phyloP scores from a whole-genome alignment of 225 moss, liverwort and hornwort genomes.

The Pseudisothecium myosuroides region DNA sequence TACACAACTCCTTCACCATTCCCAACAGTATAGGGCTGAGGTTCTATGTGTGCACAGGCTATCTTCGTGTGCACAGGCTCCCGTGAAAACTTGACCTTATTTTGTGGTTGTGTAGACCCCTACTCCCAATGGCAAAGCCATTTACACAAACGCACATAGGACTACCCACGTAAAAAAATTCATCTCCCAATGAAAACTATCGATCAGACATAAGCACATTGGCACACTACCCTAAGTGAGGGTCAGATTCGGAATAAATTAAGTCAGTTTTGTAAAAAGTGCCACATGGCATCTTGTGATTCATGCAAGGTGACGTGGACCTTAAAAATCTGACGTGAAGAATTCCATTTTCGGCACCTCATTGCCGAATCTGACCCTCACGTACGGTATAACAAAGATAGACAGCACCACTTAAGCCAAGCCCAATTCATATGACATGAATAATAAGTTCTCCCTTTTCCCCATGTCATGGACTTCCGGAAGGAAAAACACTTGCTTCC shows the following conservation, averaged over 20 bases:
- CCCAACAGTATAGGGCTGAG: not conserved
- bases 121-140: not conserved
- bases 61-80: not conserved
- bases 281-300: not conserved
- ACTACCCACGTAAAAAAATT: not conserved
- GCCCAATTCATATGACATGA: not conserved
- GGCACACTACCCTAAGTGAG: not conserved
- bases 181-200: not conserved
- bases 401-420: not conserved
- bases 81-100: not conserved
- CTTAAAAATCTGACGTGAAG: not conserved
- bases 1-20: not conserved
- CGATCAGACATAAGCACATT: not conserved
- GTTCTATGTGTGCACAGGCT: not conserved
- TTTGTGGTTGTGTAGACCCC: too few relatives aligned
- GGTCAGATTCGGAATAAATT: not conserved
- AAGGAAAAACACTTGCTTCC: not conserved
- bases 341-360: not conserved
- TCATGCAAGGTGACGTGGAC: not conserved
- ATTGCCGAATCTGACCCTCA: not conserved
- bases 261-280: not conserved
- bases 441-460: too few relatives aligned
- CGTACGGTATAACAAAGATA: not conserved
- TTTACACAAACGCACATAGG: not conserved
- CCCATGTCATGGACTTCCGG: not conserved